phyloP scores from a whole-genome alignment of 805 yeast species.

The Blastobotrys americana region DNA sequence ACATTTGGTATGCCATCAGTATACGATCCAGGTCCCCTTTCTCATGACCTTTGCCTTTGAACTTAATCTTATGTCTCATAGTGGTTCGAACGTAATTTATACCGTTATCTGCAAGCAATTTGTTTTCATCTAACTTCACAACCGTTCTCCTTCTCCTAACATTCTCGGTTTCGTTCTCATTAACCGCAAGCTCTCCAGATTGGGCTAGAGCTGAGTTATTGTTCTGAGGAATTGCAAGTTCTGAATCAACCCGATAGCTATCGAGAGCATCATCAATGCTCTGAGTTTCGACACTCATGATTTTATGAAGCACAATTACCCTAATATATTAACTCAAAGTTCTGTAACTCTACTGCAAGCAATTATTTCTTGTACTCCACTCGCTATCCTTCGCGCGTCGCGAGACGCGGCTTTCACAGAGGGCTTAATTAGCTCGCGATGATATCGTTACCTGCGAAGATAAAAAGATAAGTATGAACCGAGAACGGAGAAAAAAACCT shows the following conservation, averaged over 20 bases:
- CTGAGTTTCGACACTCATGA: no score
- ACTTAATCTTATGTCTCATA: constrained; percentile 22
- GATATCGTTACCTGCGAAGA: no score
- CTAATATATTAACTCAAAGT: no score
- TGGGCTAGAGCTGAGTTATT: no score
- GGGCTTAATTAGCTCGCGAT: constrained; percentile 2
- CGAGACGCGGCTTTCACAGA: background rate
- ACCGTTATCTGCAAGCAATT: constrained; percentile 49
- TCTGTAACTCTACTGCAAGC: background rate
- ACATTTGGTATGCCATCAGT: constrained; percentile 54
- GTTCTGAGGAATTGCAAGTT: background rate
- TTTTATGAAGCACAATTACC: no score
- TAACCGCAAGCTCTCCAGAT: background rate
- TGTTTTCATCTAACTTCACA: constrained; percentile 47
- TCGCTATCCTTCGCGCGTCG: background rate
- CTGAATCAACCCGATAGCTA: background rate
- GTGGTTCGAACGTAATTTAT: constrained; percentile 42
- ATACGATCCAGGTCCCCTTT: constrained; percentile 43
- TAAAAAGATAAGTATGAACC: no score
- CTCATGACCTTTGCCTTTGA: constrained; percentile 40
- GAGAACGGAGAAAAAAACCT: no score
- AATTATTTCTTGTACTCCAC: background rate
- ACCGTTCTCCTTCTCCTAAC: constrained; percentile 25
- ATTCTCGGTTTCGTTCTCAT: constrained; percentile 26
- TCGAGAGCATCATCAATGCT: constrained; percentile 4